Base-by-base conservation (phyloP, 345 rosid species). In the Mercurialis annua region DNA sequence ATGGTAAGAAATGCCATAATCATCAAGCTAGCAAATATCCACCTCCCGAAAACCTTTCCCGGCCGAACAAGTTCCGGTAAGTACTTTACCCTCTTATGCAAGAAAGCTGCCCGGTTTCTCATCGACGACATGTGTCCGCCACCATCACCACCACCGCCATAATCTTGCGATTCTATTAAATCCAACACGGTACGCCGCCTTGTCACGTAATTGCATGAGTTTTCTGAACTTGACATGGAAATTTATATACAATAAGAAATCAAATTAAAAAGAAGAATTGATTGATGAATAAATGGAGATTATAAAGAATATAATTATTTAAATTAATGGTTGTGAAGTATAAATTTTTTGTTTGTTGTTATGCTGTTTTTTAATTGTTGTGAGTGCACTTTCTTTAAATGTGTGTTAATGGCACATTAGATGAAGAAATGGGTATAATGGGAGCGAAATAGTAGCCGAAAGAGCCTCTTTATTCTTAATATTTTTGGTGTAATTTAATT, bases 391-490 rank as follows among this genome's bases (percentile, higher is more conserved):
- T 26, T 33, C 15, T 3, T n/a, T 33, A 7, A 14, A 1, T 40
- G 40, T 57, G 6, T 40, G 40, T 57, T 18, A n/a, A 58, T 60
- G 34, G 38, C 60, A 4, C 20, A 29, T 56, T 10, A 31, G 21
- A 16, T 11, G n/a, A 56, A 11, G n/a, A n/a, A 40, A 9, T 40
- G 44, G 44, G 1, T 40, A n/a, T 40, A 58, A 36, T 58, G 62
- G 65, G 49, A 40, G 65, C 65, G 65, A 16, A 60, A 23, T 60
- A 23, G 10, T 23, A 21, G 65, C 31, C 65, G 65, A 60, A 21
- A 43, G 31, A 40, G 33, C 12, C 65, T 60, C 65, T 50, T 47
- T 31, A 26, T 52, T 24, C n/a, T 7, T 52, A 23, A 50, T 7
- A 0, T 21, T 20, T n/a, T 50, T 20, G 21, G 54, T 21, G 12